These are phyloP conservation scores for Hortiboletus campestris DNA, from an alignment of 768 basidiomycete species.

Conservation along the genomic window DNA sequence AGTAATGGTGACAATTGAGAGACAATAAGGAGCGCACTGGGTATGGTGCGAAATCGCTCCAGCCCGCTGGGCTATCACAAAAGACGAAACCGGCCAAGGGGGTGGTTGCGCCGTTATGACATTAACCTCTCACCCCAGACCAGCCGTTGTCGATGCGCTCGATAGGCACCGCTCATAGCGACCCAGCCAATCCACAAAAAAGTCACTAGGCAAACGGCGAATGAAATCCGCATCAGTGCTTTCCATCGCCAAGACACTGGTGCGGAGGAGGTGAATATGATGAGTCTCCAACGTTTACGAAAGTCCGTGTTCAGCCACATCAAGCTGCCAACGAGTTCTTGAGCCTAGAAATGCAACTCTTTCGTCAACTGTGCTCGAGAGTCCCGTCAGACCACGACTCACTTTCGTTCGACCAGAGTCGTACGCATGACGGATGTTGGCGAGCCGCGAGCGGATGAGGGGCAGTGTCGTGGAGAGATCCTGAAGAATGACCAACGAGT, in stretches of 20 bases:
- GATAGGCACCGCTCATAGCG: constrained; percentile 62
- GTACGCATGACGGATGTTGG: constrained; percentile 62
- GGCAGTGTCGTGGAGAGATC: constrained; percentile 62
- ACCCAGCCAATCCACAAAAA: constrained; percentile 63
- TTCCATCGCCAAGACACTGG: constrained; percentile 77
- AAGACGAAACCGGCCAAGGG: background rate
- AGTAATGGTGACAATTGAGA: background rate
- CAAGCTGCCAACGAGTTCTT: constrained; percentile 59
- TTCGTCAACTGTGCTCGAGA: background rate
- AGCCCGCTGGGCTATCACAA: background rate
- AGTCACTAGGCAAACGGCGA: constrained; percentile 53
- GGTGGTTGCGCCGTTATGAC: constrained; percentile 41
- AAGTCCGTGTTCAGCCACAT: constrained; percentile 78
- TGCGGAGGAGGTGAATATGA: constrained; percentile 69
- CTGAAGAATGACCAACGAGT: constrained; percentile 54
- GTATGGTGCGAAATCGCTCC: background rate
- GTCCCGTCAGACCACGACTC: constrained; percentile 5
- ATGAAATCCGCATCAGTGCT: constrained; percentile 55
- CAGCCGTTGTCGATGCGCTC: constrained; percentile 70
- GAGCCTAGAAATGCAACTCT: constrained; percentile 45
- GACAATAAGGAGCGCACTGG: background rate
- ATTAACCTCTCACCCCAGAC: constrained; percentile 81
- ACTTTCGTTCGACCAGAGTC: constrained; percentile 72
- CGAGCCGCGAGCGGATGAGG: constrained; percentile 57
- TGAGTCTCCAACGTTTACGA: constrained; percentile 70